Conservation (phyloP, 352 stramenopile species). For the Globisporangium spinosum region DNA sequence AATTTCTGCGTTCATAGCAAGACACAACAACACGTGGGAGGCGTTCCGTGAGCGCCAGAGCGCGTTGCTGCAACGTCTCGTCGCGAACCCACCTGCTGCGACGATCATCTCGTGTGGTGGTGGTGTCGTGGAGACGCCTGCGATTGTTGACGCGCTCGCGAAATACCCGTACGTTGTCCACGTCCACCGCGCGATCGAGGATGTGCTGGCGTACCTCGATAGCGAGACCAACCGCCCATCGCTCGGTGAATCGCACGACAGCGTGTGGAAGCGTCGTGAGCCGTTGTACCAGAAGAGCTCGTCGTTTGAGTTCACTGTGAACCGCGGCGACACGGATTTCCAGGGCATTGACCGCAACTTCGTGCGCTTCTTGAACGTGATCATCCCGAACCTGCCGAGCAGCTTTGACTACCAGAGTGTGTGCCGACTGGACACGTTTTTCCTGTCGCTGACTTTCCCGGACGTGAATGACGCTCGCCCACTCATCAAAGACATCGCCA, state of each 20-base stretch:
- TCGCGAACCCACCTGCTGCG: slow-evolving; percentile 47
- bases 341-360: slow-evolving; percentile 67
- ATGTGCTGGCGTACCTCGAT: slow-evolving; percentile 65
- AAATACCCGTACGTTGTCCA: slow-evolving; percentile 72
- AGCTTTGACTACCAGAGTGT: slow-evolving; percentile 52
- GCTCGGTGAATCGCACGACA: slow-evolving; percentile 52
- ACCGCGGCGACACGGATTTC: slow-evolving; percentile 51
- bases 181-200: slow-evolving; percentile 61
- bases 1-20: slow-evolving; percentile 68
- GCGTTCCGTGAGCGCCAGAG: slow-evolving; percentile 72
- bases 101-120: slow-evolving; percentile 85
- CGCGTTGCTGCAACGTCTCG: slow-evolving; percentile 51
- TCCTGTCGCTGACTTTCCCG: slow-evolving; percentile 73
- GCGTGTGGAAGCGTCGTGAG: slow-evolving; percentile 52
- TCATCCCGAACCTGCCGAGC: slow-evolving; percentile 40
- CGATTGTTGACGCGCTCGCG: slow-evolving; percentile 54
- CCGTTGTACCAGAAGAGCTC: slow-evolving; percentile 53
- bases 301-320: slow-evolving; percentile 62
- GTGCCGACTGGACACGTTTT: slow-evolving; percentile 62
- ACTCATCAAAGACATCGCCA: slow-evolving; percentile 47
- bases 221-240: slow-evolving; percentile 48
- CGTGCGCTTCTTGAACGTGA: slow-evolving; percentile 56
- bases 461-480: slow-evolving; percentile 46
- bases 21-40: slow-evolving; percentile 61
- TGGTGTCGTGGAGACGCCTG: slow-evolving; percentile 73